phyloP scores from a whole-genome alignment of 768 basidiomycete species.

The Baorangia bicolor region DNA sequence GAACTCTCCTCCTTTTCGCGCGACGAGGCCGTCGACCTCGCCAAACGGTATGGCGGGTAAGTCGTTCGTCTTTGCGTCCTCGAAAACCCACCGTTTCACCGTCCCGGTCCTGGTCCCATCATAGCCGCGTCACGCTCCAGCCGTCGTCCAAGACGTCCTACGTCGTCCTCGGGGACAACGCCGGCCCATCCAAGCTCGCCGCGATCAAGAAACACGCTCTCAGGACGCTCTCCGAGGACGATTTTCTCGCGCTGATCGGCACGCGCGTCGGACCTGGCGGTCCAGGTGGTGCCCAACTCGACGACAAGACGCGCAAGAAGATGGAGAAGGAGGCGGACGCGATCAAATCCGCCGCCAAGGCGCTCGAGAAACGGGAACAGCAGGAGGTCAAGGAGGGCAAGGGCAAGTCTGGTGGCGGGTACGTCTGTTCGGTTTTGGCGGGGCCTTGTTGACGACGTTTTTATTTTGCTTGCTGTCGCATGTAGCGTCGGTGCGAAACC shows the following conservation, averaged over 20 bases:
- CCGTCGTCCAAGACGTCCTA: conserved; percentile 90
- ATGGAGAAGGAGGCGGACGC: conserved; percentile 77
- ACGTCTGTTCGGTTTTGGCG: conserved; percentile 5
- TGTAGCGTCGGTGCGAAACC: conserved; percentile 31
- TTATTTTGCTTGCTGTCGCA: neutral
- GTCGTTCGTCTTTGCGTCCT: too few species aligned
- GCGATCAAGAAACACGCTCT: conserved; percentile 81
- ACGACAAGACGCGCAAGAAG: conserved; percentile 81
- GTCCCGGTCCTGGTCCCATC: too few species aligned
- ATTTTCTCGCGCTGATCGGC: conserved; percentile 79
- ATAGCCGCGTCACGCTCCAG: conserved; percentile 79
- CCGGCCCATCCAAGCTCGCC: conserved; percentile 85
- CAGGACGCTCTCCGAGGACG: conserved; percentile 80
- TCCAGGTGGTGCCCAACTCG: conserved; percentile 43
- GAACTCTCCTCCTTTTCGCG: conserved; percentile 85
- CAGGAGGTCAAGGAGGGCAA: conserved; percentile 39
- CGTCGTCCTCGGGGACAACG: conserved; percentile 84
- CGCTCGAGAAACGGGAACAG: conserved; percentile 75
- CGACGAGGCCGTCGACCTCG: conserved; percentile 83
- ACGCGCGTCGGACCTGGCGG: conserved; percentile 54
- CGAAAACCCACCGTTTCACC: too few species aligned
- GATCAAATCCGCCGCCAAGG: conserved; percentile 68
- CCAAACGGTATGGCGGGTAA: conserved; percentile 91
- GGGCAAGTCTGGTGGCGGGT: conserved; percentile 20
- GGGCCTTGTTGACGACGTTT: too few species aligned